These are phyloP conservation scores for Hericium coralloides DNA, from an alignment of 768 basidiomycete species.

Conservation along the genomic window DNA sequence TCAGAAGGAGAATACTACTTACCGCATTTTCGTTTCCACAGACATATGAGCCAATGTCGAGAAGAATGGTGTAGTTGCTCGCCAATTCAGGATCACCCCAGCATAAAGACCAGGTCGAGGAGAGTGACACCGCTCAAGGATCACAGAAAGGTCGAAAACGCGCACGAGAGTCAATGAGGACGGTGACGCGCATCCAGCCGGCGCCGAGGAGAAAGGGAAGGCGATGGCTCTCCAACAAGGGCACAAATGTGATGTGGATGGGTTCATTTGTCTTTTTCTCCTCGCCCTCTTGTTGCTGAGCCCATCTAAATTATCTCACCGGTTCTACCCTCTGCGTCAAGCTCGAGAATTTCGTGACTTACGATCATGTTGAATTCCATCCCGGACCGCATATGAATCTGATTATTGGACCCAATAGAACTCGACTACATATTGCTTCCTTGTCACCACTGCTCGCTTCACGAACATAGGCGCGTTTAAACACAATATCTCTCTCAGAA, in stretches of 20 bases:
- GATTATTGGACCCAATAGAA: constrained; percentile 95
- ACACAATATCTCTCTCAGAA: too few species aligned
- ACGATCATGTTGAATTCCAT: constrained; percentile 82
- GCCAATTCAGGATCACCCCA: too few species aligned
- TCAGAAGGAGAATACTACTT: too few species aligned
- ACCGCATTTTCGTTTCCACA: too few species aligned
- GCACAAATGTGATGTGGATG: constrained; percentile 53
- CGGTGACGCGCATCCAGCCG: constrained; percentile 46
- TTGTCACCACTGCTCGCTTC: too few species aligned
- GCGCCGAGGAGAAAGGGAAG: constrained; percentile 19
- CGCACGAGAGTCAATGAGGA: constrained; percentile 50
- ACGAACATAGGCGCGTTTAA: too few species aligned
- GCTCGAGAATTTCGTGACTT: constrained; percentile 88
- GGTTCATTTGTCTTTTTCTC: constrained; percentile 32
- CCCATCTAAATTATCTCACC: constrained; percentile 62
- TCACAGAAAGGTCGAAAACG: constrained; percentile 60
- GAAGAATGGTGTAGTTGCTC: too few species aligned
- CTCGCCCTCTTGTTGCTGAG: too few species aligned
- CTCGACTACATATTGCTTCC: too few species aligned
- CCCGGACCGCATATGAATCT: constrained; percentile 93
- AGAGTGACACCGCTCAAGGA: constrained; percentile 16
- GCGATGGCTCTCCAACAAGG: constrained; percentile 15
- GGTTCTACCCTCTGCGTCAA: constrained; percentile 90
- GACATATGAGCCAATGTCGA: too few species aligned
- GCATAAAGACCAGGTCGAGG: not conserved